Base-by-base conservation (phyloP, 208 protist genomes). In the Leishmania arabica region DNA sequence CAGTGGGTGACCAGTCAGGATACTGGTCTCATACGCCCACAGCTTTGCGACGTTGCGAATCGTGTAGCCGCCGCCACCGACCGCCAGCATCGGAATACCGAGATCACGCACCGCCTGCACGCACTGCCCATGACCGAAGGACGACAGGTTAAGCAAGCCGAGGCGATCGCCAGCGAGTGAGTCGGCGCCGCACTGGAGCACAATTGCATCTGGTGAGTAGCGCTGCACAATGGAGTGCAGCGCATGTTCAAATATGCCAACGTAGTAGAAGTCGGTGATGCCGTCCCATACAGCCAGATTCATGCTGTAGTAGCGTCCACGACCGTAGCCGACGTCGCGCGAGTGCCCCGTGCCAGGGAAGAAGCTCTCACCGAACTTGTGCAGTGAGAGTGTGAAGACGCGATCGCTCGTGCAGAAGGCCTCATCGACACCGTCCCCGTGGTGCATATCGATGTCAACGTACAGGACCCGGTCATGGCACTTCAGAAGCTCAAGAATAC, bases 401-500 rank as follows among this genome's bases (percentile, higher is more conserved):
- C 99, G 91, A 81, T 99, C 97, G 66, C 98, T 99, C 40, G 95
- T 94, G 89, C 99, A 99, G 86, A 99, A 99, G 11, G 99, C 99
- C 89, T 99, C 99, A 86, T 99, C 98, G 34, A 99, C 99, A 69
- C 99, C 99, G 87, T 99, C 99, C 69, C 99, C 99, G 88, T 99
- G 99, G 92, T 99, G 99, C 89, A 99, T 98, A 89, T 99, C 99
- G 79, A 99, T 99, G 89, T 99, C 99, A 65, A 99, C 98, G 88
- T 99, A 99, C 40, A 99, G 87, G 42, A 99, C 99, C 75, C 99
- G 93, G 74, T 96, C 86, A 75, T 96, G 90, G 76, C 91, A 95
- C 80, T 99, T 99, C 60, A 99, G 91, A n/a, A 99, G 96, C 90
- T 99, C 99, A 40, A 99, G 82, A 81, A 99, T 99, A 15, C 90